A percentile compares a stretch with the other conserved stretches of the same genome.
phyloP scores from a whole-genome alignment of 2,329 filamentous ascomycete species.

The Xylaria sp. region DNA sequence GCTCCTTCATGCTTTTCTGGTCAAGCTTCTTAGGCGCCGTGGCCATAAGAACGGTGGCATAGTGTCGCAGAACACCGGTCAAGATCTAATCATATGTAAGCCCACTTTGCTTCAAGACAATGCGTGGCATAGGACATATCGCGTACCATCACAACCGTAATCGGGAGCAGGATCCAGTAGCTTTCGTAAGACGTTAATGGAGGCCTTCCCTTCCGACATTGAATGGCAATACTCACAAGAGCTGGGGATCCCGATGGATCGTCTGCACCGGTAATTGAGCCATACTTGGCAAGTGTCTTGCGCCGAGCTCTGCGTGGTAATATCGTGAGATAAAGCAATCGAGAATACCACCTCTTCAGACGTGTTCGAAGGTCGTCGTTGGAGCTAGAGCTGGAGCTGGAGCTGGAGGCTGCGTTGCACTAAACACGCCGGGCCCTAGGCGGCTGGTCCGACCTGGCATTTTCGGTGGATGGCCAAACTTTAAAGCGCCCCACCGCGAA shows the following conservation, averaged over 20 bases:
- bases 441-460: too few relatives aligned
- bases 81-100: conserved; percentile 62
- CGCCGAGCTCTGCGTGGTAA: conserved; percentile 2
- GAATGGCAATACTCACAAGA: conserved; percentile 72
- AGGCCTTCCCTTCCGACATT: conserved; percentile 1
- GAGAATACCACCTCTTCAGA: not conserved
- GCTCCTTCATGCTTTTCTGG: conserved; percentile 77
- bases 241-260: conserved; percentile 96
- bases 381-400: not conserved
- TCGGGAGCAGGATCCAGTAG: conserved; percentile 98
- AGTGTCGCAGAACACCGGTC: conserved; percentile 94
- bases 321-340: not conserved
- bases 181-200: conserved; percentile 50
- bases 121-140: not conserved
- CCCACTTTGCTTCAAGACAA: conserved; percentile 2
- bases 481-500: conserved; percentile 18
- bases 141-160: conserved; percentile 89
- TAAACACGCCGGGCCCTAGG: not conserved
- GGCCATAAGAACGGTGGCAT: conserved; percentile 89
- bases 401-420: not conserved
- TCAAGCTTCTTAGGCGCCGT: conserved; percentile 81
- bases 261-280: conserved; percentile 85
- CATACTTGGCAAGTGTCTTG: conserved; percentile 56
- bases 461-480: conserved; percentile 22
- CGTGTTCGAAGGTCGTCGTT: not conserved